Evolutionary conservation across 148 eudicot genomes (phyloP), one percentile per base, ranked within the genome.

Genomic region (Rheum nobile): DNA sequence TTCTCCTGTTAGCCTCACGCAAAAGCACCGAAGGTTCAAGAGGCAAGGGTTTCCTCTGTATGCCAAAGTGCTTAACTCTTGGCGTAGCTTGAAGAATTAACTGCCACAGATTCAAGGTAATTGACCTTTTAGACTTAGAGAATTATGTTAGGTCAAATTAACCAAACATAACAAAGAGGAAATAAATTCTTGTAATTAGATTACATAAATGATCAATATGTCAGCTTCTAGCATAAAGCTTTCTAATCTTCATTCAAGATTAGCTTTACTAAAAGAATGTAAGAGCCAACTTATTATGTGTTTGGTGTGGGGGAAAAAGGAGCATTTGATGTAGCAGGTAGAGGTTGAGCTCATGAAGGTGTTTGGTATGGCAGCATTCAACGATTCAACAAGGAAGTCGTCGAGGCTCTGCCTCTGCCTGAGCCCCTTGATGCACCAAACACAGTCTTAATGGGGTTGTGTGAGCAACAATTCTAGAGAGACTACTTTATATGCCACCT

Each of bases 1-100:
- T 94, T 80, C 93, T 84, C 76, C 98, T 87, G 81, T 94, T 94
- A 80, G 98, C 98, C 84, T 94, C 98, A 31, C 98, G 91, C 75
- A 94, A 79, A 73, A 94, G 96, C 74, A 91, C 81, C 55, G 91
- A 87, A 74, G 98, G 98, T 81, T 94, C 98, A 59, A 94, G 87
- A 67, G 98, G 98, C 76, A 94, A 84, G 28, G 88, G 86, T 79
- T 94, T 94, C 86, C 93, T 88, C 84, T 89, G 96, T 71, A 94
- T 94, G 73, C 97, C 96, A 77, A 94, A 91, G 77, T 86, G 96
- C 84, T 89, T 94, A 74, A 83, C 83, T 71, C 71, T 84, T 37
- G 89, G 88, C 54, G 83, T 85, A 76, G 75, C 86, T 85, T 91
- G 97, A 85, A 91, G 96, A 80, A 86, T 84, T 84, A 88, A 79